phyloP scores from a whole-genome alignment of 768 basidiomycete species.

The Trametes sanguinea region DNA sequence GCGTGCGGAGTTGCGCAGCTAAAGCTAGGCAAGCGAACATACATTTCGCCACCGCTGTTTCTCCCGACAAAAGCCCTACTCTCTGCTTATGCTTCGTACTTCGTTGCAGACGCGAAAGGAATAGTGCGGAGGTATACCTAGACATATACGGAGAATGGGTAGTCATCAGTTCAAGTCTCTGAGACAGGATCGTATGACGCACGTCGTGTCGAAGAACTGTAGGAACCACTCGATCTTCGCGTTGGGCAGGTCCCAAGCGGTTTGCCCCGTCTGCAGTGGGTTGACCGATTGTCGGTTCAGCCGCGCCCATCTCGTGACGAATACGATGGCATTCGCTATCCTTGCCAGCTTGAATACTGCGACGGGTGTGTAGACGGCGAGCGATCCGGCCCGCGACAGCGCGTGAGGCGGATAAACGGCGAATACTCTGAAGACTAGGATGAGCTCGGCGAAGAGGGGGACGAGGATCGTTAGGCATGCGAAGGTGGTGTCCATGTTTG shows the following conservation, averaged over 20 bases:
- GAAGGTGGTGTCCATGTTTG: background rate
- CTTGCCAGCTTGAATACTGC: slow-evolving; percentile 36
- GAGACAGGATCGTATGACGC: slow-evolving; percentile 21
- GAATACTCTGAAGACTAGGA: slow-evolving; percentile 40
- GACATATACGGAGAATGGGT: too few relatives aligned
- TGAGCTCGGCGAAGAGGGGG: slow-evolving; percentile 40
- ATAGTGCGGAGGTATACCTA: slow-evolving; percentile 4
- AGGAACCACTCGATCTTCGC: slow-evolving; percentile 35
- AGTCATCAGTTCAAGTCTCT: background rate
- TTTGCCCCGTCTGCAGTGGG: slow-evolving; percentile 8
- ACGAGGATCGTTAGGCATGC: slow-evolving; percentile 24
- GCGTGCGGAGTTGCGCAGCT: background rate
- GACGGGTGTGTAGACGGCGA: slow-evolving; percentile 33
- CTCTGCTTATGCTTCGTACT: background rate
- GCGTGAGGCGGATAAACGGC: slow-evolving; percentile 36
- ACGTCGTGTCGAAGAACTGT: slow-evolving; percentile 39
- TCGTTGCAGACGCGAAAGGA: slow-evolving; percentile 1
- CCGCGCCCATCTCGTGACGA: slow-evolving; percentile 10
- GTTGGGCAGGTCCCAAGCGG: slow-evolving; percentile 9
- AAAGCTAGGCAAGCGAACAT: too few relatives aligned
- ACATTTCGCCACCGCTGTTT: too few relatives aligned
- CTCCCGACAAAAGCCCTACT: background rate
- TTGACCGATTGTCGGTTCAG: slow-evolving; percentile 1
- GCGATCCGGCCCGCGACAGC: slow-evolving; percentile 20
- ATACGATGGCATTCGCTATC: slow-evolving; percentile 24